Base-by-base conservation (phyloP, 2,329 filamentous ascomycete genomes). In the Fusarium tupiense region DNA sequence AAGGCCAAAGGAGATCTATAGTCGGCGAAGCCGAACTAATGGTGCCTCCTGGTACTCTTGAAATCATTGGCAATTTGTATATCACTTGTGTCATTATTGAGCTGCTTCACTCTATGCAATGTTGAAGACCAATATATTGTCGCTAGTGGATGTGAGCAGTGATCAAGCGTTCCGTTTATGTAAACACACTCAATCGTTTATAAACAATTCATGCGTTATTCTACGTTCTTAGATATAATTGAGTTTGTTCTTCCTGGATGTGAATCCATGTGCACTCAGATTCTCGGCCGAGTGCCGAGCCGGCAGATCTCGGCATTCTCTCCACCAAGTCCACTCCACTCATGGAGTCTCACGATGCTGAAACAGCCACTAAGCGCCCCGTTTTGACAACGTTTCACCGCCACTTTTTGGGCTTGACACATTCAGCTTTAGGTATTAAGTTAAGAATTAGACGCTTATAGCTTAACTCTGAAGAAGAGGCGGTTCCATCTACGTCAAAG, bases 351-450 rank as follows among this genome's bases (percentile, higher is more conserved):
- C 26, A 14, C n/a, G 56, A 58, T 37, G 17, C 57, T 52, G 57
- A 60, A 50, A 60, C 57, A 31, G 14, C 33, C 6, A n/a, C 31
- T 38, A 7, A 5, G 57, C 43, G 33, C 43, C 24, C 41, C 24
- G 57, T 60, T 60, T 60, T 52, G 33, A 20, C 57, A 8, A 3
- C 57, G 57, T 60, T 60, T 60, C 57, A 60, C 57, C 33, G 24
- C 33, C 33, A 24, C 24, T 22, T 31, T 52, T 31, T 6, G 20
- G 20, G 33, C 43, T 20, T n/a, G 14, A n/a, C 24, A 29, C 7
- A 9, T 37, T 37, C 24, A 10, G 20, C 24, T 38, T 29, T 16
- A 19, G 29, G 10, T 46, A 46, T 22, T 37, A 31, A 29, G 20
- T 24, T 33, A 31, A 41, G 8, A 29, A 31, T 31, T 37, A 59